Conservation (phyloP, 805 yeast species). For the Starmerella roubikii region DNA sequence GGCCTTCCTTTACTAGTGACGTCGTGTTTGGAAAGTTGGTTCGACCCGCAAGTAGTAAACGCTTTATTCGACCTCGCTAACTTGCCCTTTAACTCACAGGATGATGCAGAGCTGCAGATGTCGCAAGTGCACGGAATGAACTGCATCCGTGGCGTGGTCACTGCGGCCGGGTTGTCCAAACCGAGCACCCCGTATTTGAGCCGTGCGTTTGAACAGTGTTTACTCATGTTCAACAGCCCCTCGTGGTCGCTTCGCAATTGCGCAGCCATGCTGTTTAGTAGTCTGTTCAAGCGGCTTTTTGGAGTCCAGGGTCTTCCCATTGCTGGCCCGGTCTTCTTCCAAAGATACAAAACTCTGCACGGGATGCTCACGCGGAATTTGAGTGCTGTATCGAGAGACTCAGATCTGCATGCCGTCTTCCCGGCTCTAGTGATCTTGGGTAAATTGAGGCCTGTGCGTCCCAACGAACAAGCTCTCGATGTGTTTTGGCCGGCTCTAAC, state of each 20-base stretch:
- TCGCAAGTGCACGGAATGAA: slow-evolving; percentile 94
- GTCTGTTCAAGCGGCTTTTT: slow-evolving; percentile 67
- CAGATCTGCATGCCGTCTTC: slow-evolving; percentile 42
- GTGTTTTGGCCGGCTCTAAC: slow-evolving; percentile 40
- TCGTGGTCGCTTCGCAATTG: slow-evolving; percentile 86
- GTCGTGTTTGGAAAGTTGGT: slow-evolving; percentile 4
- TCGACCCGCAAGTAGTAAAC: slow-evolving; percentile 37
- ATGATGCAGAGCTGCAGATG: slow-evolving; percentile 46
- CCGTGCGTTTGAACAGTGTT: slow-evolving; percentile 44
- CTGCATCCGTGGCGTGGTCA: slow-evolving; percentile 60
- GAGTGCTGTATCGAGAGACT: slow-evolving; percentile 5
- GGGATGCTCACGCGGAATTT: slow-evolving; percentile 32
- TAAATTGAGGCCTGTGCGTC: slow-evolving; percentile 50
- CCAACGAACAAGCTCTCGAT: slow-evolving; percentile 34
- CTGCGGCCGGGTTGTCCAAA: slow-evolving; percentile 52
- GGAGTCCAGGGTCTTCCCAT: slow-evolving; percentile 34
- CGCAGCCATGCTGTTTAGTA: slow-evolving; percentile 82
- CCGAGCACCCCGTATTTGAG: slow-evolving; percentile 40
- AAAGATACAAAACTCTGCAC: slow-evolving; percentile 43
- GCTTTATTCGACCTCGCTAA: slow-evolving; percentile 42
- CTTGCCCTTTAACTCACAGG: slow-evolving; percentile 31
- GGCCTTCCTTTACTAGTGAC: slow-evolving; percentile 75
- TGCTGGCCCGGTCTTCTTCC: slow-evolving; percentile 58
- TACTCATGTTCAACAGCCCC: slow-evolving; percentile 47
- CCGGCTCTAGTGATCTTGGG: slow-evolving; percentile 63